phyloP scores from a whole-genome alignment of 23 red algal species.

The Agarophyton chilense region DNA sequence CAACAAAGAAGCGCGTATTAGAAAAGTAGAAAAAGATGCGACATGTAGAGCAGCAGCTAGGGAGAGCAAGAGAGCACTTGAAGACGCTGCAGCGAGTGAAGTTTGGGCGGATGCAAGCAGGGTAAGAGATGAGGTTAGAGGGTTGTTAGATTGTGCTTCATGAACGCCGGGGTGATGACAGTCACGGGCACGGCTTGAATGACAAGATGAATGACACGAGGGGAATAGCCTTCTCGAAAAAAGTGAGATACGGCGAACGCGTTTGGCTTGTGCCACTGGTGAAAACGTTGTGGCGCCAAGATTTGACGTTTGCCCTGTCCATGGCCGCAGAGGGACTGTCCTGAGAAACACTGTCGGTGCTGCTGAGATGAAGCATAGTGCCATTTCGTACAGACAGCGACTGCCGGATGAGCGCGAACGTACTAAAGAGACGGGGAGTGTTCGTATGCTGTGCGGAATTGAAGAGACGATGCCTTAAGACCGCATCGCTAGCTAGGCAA shows the following conservation, averaged over 20 bases:
- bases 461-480: too few relatives aligned
- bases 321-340: neutral
- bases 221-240: neutral
- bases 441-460: too few relatives aligned
- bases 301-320: neutral
- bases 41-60: conserved; percentile 25
- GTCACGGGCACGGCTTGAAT: neutral
- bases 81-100: neutral
- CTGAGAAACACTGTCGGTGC: neutral
- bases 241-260: neutral
- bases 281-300: neutral
- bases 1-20: conserved; percentile 5
- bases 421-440: too few relatives aligned
- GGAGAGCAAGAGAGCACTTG: conserved; percentile 5
- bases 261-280: neutral
- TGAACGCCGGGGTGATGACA: neutral
- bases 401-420: neutral
- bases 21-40: neutral
- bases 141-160: neutral
- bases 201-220: conserved; percentile 39
- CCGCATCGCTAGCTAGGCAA: too few relatives aligned
- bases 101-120: neutral
- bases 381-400: neutral
- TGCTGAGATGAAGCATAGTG: conserved; percentile 16
- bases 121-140: conserved; percentile 1